Evolutionary conservation across 2,329 filamentous ascomycete genomes (phyloP).

Genomic region (Paecilomyces sp.): DNA sequence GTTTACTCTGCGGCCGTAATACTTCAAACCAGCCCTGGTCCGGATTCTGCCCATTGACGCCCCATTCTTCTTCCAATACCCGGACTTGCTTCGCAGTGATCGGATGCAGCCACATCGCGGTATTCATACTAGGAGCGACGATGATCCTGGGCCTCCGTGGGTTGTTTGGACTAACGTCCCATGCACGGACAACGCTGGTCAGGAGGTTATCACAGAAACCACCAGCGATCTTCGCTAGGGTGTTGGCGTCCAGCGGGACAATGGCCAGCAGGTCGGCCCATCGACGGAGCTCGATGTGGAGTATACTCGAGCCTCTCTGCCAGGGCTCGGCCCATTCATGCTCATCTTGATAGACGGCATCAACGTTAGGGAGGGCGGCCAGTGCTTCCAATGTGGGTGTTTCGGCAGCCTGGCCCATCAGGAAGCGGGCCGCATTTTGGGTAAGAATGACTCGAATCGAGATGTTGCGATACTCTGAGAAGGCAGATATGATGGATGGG

Average conservation of each 20-base stretch:
- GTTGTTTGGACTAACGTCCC: slow-evolving; percentile 67
- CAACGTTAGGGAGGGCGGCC: slow-evolving; percentile 59
- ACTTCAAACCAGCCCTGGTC: slow-evolving; percentile 60
- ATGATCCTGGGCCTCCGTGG: slow-evolving; percentile 57
- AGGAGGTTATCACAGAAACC: slow-evolving; percentile 75
- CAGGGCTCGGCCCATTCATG: slow-evolving; percentile 79
- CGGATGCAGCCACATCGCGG: slow-evolving; percentile 82
- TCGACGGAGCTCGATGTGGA: slow-evolving; percentile 82
- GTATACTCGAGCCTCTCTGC: slow-evolving; percentile 68
- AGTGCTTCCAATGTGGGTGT: slow-evolving; percentile 64
- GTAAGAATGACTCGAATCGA: slow-evolving; percentile 85
- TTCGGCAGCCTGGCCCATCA: slow-evolving; percentile 66
- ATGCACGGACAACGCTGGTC: slow-evolving; percentile 68
- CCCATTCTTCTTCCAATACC: slow-evolving; percentile 70
- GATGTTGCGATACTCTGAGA: slow-evolving; percentile 44
- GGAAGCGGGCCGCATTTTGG: slow-evolving; percentile 64
- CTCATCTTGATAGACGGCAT: slow-evolving; percentile 73
- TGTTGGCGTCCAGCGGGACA: slow-evolving; percentile 76
- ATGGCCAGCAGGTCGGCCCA: slow-evolving; percentile 78
- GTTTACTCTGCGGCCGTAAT: slow-evolving; percentile 61
- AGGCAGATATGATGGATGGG: slow-evolving; percentile 52
- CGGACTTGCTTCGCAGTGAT: slow-evolving; percentile 66
- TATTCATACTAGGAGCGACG: slow-evolving; percentile 81
- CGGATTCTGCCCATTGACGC: slow-evolving; percentile 34
- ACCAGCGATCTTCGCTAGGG: slow-evolving; percentile 71